Evolutionary conservation across 768 basidiomycete genomes (phyloP), one percentile per base, ranked within the genome.

Genomic region (Hydnomerulius pinastri): DNA sequence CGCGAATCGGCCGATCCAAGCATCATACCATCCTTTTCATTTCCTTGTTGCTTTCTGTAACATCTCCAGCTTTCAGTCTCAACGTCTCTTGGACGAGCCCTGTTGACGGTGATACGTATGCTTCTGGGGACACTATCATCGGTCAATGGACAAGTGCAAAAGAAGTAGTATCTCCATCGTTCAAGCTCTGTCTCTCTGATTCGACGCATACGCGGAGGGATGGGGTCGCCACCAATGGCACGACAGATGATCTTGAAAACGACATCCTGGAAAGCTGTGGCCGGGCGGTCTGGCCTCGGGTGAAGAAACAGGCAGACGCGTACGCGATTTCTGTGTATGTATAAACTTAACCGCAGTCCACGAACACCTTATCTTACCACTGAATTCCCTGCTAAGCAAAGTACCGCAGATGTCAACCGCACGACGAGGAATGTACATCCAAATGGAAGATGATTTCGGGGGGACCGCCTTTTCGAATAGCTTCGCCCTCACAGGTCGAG

Each of bases 131-230:
- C 39, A 62, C 57, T 2, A 64, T 73, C 25, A 48, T 65, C 33
- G 68, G 59, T 10, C 52, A 65, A 30, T 72, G 72, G 72, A 59
- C 42, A 17, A 37, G 63, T 2, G 43, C 57, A 1, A 46, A 59
- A 20, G 41, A 56, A 4, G 53, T 70, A 20, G 59, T 62, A 12
- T 68, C 70, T 9, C 72, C 72, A 7, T 65, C 70, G 0, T 69
- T 73, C 53, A 60, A 59, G 38, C 63, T 73, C 13, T 73, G 72
- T 47, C 32, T 37, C 6, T 44, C 46, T n/a, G n/a, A n/a, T 32
- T 21, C n/a, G 28, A 47, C 23, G 37, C 17, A 3, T 42, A 43
- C n/a, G 4, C 27, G 13, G 23, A 37, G 28, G n/a, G n/a, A n/a
- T n/a, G n/a, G n/a, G n/a, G n/a, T n/a, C 30, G 21, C 23, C 17